These are phyloP conservation scores for Penicillium sp. DNA, from an alignment of 2,329 filamentous ascomycete species.

Conservation along the genomic window DNA sequence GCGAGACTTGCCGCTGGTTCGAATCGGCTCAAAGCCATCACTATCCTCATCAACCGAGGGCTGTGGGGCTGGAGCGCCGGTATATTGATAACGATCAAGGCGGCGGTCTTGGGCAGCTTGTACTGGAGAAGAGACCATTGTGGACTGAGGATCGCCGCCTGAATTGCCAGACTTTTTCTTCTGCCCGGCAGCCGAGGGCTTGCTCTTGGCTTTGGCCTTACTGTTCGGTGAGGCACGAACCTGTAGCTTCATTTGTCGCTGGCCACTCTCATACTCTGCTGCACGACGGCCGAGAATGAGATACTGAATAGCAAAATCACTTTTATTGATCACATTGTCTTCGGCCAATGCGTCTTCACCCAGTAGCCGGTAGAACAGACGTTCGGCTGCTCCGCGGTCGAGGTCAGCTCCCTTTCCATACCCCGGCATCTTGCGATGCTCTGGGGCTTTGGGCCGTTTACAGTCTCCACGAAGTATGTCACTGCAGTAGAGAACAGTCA, in stretches of 20 bases:
- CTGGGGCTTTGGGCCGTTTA: slow-evolving; percentile 55
- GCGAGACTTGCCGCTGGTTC: slow-evolving; percentile 35
- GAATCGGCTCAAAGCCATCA: slow-evolving; percentile 46
- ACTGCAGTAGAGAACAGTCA: slow-evolving; percentile 78
- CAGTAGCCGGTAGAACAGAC: slow-evolving; percentile 75
- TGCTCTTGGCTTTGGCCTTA: slow-evolving; percentile 33
- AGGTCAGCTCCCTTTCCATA: slow-evolving; percentile 69
- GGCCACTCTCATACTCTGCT: slow-evolving; percentile 48
- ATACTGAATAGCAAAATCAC: slow-evolving; percentile 73
- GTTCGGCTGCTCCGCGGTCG: slow-evolving; percentile 74
- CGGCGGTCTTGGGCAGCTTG: slow-evolving; percentile 47
- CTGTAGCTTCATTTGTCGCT: slow-evolving; percentile 52
- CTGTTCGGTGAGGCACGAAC: slow-evolving; percentile 51
- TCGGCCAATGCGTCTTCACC: slow-evolving; percentile 73
- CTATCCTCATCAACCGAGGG: slow-evolving; percentile 41
- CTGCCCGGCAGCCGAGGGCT: slow-evolving; percentile 18
- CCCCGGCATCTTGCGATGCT: slow-evolving; percentile 56
- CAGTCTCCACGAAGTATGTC: slow-evolving; percentile 76
- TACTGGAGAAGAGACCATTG: slow-evolving; percentile 66
- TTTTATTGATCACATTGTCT: slow-evolving; percentile 63
- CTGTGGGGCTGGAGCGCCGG: slow-evolving; percentile 23
- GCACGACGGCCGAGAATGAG: slow-evolving; percentile 46
- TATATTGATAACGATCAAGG: slow-evolving; percentile 29
- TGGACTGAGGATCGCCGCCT: slow-evolving; percentile 59
- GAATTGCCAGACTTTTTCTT: slow-evolving; percentile 40